phyloP scores from a whole-genome alignment of 805 yeast genomes.

The Pichia thaimueangensis region DNA sequence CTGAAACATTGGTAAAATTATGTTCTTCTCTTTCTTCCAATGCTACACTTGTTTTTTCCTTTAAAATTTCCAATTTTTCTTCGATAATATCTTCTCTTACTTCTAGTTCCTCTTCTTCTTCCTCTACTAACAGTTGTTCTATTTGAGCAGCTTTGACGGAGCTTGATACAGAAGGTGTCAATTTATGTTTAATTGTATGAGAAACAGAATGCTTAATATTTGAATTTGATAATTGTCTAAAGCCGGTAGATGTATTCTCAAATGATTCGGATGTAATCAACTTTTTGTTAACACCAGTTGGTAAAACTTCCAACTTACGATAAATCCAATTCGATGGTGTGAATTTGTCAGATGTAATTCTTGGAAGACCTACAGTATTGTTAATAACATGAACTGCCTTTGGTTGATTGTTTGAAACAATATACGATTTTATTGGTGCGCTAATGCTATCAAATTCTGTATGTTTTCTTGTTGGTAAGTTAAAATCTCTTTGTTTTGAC shows the following conservation, averaged over 20 bases:
- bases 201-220: not conserved
- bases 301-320: slow-evolving; percentile 14
- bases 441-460: slow-evolving; percentile 24
- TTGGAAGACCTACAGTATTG: not conserved
- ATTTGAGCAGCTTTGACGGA: no score
- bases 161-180: no score
- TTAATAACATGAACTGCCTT: slow-evolving; percentile 22
- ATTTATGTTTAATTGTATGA: not conserved
- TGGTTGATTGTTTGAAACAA: slow-evolving; percentile 18
- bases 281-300: slow-evolving; percentile 6
- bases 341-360: slow-evolving; percentile 5
- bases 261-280: not conserved
- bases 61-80: no score
- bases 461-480: slow-evolving; percentile 15
- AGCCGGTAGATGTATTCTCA: not conserved
- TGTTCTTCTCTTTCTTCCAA: not conserved
- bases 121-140: no score
- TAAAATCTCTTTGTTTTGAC: slow-evolving; percentile 28
- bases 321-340: slow-evolving; percentile 9
- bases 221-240: not conserved
- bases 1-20: not conserved
- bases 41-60: not conserved
- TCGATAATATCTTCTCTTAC: no score
- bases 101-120: no score
- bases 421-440: slow-evolving; percentile 20